Percentiles rank a stretch among this genome's conserved stretches.
These are phyloP conservation scores for Panicum miliaceum DNA, from an alignment of 176 grass and related monocot genomes.

Conservation along the genomic window DNA sequence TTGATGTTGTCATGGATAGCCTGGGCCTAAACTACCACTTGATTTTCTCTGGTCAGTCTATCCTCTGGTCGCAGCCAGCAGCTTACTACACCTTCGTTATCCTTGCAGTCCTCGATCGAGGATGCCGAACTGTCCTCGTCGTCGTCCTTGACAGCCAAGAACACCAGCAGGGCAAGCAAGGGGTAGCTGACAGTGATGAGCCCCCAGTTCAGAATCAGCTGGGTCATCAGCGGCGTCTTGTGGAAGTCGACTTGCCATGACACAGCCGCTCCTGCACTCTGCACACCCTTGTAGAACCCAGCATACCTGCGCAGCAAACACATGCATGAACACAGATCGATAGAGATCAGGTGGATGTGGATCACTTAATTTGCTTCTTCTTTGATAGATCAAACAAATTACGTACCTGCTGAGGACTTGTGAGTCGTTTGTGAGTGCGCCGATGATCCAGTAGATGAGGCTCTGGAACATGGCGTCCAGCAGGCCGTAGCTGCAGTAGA, in stretches of 20 bases:
- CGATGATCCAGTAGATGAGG: slow-evolving; percentile 92
- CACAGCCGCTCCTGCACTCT: slow-evolving; percentile 84
- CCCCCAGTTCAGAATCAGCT: slow-evolving; percentile 79
- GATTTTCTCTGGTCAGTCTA: too few species aligned
- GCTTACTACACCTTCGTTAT: too few species aligned
- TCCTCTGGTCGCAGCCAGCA: too few species aligned
- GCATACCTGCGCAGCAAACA: slow-evolving; percentile 57
- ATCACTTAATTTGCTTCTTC: too few species aligned
- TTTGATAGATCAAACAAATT: neutral
- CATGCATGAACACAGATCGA: too few species aligned
- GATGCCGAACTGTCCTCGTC: slow-evolving; percentile 47
- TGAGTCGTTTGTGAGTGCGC: slow-evolving; percentile 61
- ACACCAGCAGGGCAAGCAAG: slow-evolving; percentile 65
- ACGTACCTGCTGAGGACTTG: slow-evolving; percentile 81
- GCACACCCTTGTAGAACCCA: slow-evolving; percentile 94
- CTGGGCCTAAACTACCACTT: too few species aligned
- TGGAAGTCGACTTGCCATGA: slow-evolving; percentile 77
- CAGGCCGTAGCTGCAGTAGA: slow-evolving; percentile 85
- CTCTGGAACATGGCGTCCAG: slow-evolving; percentile 98
- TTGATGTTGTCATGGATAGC: too few species aligned
- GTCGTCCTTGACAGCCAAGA: slow-evolving; percentile 75
- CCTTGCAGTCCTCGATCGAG: slow-evolving; percentile 28
- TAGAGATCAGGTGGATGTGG: too few species aligned
- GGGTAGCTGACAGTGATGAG: slow-evolving; percentile 87
- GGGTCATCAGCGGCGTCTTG: slow-evolving; percentile 47